A percentile compares a stretch with the other conserved stretches of the same genome.
phyloP scores from a whole-genome alignment of 345 rosid genomes.

The Cochlearia excelsa region DNA sequence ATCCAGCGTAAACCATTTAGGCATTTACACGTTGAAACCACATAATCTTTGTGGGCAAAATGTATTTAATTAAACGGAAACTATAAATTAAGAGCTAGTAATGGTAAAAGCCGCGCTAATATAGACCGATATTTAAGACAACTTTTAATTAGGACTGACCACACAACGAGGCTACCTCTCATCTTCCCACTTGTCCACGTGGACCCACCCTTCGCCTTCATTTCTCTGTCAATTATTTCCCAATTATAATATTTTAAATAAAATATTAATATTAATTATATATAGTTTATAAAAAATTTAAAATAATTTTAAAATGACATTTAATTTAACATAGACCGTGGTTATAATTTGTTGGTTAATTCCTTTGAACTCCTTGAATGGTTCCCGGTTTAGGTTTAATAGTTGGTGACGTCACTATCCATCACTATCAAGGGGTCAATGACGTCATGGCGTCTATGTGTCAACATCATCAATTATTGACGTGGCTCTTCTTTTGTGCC shows the following conservation, averaged over 20 bases:
- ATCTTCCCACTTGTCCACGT: slow-evolving; percentile 10
- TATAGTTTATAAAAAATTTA: too few relatives aligned
- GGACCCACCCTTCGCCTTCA: slow-evolving; percentile 6
- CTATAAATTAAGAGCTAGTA: background rate
- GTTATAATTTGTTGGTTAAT: too few relatives aligned
- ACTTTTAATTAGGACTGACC: slow-evolving; percentile 2
- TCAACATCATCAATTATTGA: slow-evolving; percentile 22
- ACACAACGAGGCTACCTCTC: background rate
- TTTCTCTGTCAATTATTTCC: slow-evolving; percentile 4
- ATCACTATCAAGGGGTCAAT: slow-evolving; percentile 19
- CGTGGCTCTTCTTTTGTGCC: slow-evolving; percentile 25
- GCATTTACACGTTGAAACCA: too few relatives aligned
- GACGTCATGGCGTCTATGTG: slow-evolving; percentile 36
- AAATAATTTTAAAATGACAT: too few relatives aligned
- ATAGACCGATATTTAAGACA: background rate
- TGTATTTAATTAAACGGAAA: too few relatives aligned
- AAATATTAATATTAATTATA: too few relatives aligned
- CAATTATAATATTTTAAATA: background rate
- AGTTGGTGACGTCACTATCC: slow-evolving; percentile 18
- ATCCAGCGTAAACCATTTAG: too few relatives aligned
- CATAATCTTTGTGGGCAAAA: too few relatives aligned
- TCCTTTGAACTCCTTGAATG: too few relatives aligned
- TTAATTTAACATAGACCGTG: too few relatives aligned
- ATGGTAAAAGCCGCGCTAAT: slow-evolving; percentile 10
- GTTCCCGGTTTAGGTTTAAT: too few relatives aligned